phyloP scores from a whole-genome alignment of 2,329 filamentous ascomycete species.

The Chrysosporium keratinophilum region DNA sequence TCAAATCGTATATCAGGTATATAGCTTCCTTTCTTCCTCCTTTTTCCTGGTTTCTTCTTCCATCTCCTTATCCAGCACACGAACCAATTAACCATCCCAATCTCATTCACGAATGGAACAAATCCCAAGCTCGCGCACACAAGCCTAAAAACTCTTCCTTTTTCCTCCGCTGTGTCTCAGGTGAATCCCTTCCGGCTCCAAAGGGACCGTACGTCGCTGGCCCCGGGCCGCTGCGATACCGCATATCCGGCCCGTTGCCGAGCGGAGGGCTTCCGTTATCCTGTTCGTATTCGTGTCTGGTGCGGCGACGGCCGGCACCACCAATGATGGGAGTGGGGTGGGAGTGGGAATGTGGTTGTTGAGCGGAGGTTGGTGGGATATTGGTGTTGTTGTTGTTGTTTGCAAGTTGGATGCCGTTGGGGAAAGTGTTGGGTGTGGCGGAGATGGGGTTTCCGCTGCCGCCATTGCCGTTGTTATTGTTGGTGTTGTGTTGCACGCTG shows the following conservation, averaged over 20 bases:
- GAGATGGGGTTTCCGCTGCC: too few relatives aligned
- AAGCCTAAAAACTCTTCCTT: slow-evolving; percentile 83
- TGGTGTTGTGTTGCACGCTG: neutral
- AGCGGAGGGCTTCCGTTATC: slow-evolving; percentile 80
- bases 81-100: too few relatives aligned
- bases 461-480: slow-evolving; percentile 24
- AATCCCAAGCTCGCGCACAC: slow-evolving; percentile 85
- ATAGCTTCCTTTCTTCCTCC: too few relatives aligned
- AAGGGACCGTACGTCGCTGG: slow-evolving; percentile 13
- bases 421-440: slow-evolving; percentile 30
- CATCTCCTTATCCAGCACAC: too few relatives aligned
- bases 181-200: slow-evolving; percentile 63
- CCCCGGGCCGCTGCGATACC: slow-evolving; percentile 31
- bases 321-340: slow-evolving; percentile 14
- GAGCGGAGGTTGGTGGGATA: too few relatives aligned
- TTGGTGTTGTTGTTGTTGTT: too few relatives aligned
- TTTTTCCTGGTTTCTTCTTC: too few relatives aligned
- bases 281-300: slow-evolving; percentile 77
- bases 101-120: slow-evolving; percentile 71
- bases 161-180: slow-evolving; percentile 73
- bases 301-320: slow-evolving; percentile 52
- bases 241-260: slow-evolving; percentile 55
- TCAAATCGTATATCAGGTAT: too few relatives aligned
- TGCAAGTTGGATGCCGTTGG: slow-evolving; percentile 27
- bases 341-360: slow-evolving; percentile 16